Conservation (phyloP, 352 stramenopile species). For the Blastocystis sp. region DNA sequence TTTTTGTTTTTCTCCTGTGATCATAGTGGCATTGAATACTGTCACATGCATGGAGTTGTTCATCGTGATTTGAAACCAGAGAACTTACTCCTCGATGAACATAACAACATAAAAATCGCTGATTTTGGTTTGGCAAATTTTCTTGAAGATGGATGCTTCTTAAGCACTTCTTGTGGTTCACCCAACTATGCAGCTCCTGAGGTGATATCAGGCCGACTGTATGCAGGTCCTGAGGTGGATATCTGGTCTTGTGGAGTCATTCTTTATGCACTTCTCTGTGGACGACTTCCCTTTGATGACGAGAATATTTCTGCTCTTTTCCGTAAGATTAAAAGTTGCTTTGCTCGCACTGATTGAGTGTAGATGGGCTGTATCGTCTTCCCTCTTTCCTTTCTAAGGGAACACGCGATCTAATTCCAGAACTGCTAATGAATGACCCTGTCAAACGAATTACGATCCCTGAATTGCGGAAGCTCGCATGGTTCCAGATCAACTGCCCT, state of each 20-base stretch:
- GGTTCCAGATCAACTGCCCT: slow-evolving; percentile 94
- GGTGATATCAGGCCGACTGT: slow-evolving; percentile 89
- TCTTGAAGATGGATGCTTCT: slow-evolving; percentile 95
- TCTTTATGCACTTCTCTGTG: slow-evolving; percentile 94
- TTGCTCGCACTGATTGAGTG: not conserved
- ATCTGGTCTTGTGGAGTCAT: slow-evolving; percentile 98
- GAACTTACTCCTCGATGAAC: slow-evolving; percentile 90
- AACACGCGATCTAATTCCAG: slow-evolving; percentile 88
- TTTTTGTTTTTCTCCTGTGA: not conserved
- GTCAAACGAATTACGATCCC: slow-evolving; percentile 97
- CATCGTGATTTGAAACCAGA: slow-evolving; percentile 96
- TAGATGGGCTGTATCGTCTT: slow-evolving; percentile 90
- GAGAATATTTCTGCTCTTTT: slow-evolving; percentile 96
- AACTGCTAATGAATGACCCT: slow-evolving; percentile 96
- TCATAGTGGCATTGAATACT: slow-evolving; percentile 92
- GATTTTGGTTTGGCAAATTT: slow-evolving; percentile 98
- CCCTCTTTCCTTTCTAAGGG: slow-evolving; percentile 89
- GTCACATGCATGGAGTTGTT: slow-evolving; percentile 96
- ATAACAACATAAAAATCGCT: slow-evolving; percentile 99
- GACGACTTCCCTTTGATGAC: slow-evolving; percentile 90
- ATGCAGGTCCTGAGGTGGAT: slow-evolving; percentile 94
- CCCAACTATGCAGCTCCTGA: slow-evolving; percentile 99
- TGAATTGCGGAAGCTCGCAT: slow-evolving; percentile 92
- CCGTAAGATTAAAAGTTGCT: slow-evolving; percentile 88
- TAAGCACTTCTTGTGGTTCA: slow-evolving; percentile 90